Base-by-base conservation (phyloP, 768 basidiomycete species). In the Mycena rosella region DNA sequence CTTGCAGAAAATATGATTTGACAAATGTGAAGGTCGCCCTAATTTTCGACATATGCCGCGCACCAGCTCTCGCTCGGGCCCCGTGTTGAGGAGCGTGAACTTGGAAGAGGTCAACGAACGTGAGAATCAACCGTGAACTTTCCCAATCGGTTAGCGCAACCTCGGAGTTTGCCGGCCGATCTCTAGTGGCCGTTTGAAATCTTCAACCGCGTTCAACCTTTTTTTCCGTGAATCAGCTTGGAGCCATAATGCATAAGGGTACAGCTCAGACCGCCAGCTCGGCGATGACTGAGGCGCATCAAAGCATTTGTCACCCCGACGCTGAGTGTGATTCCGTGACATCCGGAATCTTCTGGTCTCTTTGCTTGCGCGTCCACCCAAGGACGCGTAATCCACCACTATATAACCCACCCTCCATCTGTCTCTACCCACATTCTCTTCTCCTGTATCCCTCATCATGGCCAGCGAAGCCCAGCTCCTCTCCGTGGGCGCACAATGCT, bases 401-500 rank as follows among this genome's bases (percentile, higher is more conserved):
- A 55, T 58, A 58, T 29, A 48, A 56, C 20, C 20, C 51, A 27
- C 60, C 32, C 24, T 8, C 14, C 9, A n/a, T n/a, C 15, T 38
- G 17, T 17, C 17, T 29, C 56, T 14, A 11, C 5, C 48, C 47
- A 27, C 22, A 36, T 49, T 65, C 67, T 67, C 55, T 81, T 80
- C 17, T 15, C 17, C 38, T 15, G 14, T 77, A 69, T 78, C 36
- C 71, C 76, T 45, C 13, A 63, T 71, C 60, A 69, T 68, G 61
- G 53, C 62, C n/a, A 3, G 78, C 61, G 86, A 90, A 60, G 71
- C 79, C n/a, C 84, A 89, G 22, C 81, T 95, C 13, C 86, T 95
- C 65, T 78, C 81, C 44, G 77, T 95, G 70, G 92, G 93, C 9
- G 85, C 87, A 63, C 90, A 93, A 73, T 96, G 94, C 78, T 88